Evolutionary conservation across 345 rosid species (phyloP), one percentile per base, ranked within the genome.

Genomic region (Salix caprea): DNA sequence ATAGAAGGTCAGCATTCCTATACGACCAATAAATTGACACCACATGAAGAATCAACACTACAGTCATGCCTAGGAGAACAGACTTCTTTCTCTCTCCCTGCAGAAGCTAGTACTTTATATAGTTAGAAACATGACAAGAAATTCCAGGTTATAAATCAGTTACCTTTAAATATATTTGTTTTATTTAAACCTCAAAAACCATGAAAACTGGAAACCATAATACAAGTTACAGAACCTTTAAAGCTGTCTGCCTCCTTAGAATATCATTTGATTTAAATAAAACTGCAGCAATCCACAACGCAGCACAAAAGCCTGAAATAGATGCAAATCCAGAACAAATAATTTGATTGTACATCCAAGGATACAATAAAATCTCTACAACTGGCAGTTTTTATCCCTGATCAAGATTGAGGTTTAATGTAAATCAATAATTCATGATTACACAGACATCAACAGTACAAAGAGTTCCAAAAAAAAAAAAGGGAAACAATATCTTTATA

Each of bases 231-330:
- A 48, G 40, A 52, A 87, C 92, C 92, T 90, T 90, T 48, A 88
- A 67, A 69, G 91, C 88, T 56, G 90, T 90, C 79, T 90, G 94
- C 80, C 87, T 90, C 75, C 81, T 82, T 40, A 90, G 76, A 67
- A 88, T 78, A 77, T 83, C 86, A 72, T 90, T 88, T 5, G 89
- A 90, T 76, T 90, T 90, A 79, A 84, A 90, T 84, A 87, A 67
- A 69, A 88, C 86, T 65, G 82, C 85, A 42, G 88, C 85, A 74
- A 87, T 79, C 89, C 90, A 88, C 26, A 90, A 67, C 2, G 87
- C 83, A 34, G 82, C 80, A 71, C 84, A 77, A 69, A 90, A 84
- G 21, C 92, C 94, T 90, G 87, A 11, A 69, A 72, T 10, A 56
- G 19, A 72, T 16, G 2, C 48, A 77, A 58, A 46, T 70, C 48